A percentile compares a stretch with the other conserved stretches of the same genome.
phyloP scores from a whole-genome alignment of 176 grass and related monocot genomes.

The Thinopyrum elongatum region DNA sequence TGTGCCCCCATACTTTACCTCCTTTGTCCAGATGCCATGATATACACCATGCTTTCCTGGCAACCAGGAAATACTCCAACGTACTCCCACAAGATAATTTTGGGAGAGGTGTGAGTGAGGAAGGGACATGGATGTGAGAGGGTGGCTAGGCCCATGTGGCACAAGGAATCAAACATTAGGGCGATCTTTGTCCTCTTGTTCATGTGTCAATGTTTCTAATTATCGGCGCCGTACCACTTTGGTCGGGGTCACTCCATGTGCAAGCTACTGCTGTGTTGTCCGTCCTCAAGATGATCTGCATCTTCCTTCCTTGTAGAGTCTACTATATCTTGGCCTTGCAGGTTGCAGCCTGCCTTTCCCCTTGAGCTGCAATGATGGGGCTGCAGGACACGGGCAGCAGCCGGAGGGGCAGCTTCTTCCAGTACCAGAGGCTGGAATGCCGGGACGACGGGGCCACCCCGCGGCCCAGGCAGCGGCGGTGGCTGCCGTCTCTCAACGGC shows the following conservation, averaged over 20 bases:
- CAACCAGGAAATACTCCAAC: constrained; percentile 16
- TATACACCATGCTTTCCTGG: constrained; percentile 11
- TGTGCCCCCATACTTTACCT: constrained; percentile 3
- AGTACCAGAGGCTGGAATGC: constrained; percentile 44
- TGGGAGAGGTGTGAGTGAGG: not conserved
- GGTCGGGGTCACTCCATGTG: constrained; percentile 46
- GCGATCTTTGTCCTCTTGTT: constrained; percentile 44
- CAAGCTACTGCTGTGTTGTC: constrained; percentile 14
- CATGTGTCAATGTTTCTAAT: constrained; percentile 43
- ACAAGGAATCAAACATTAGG: constrained; percentile 49
- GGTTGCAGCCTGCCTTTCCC: constrained; percentile 38
- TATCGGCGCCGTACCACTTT: constrained; percentile 29
- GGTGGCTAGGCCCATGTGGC: constrained; percentile 47
- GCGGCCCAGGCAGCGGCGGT: not conserved
- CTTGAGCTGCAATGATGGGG: constrained; percentile 40
- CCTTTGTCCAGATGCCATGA: constrained; percentile 20
- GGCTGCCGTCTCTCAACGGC: constrained; percentile 4
- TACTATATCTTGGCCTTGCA: constrained; percentile 46
- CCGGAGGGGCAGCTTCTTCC: constrained; percentile 24
- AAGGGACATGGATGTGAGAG: constrained; percentile 53
- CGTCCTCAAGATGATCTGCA: constrained; percentile 31
- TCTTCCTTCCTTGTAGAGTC: constrained; percentile 11
- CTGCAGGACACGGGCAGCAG: constrained; percentile 35
- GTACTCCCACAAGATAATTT: not conserved
- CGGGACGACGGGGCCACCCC: not conserved